These are phyloP conservation scores for Stylonectria norvegica DNA, from an alignment of 2,329 filamentous ascomycete species.

Conservation along the genomic window DNA sequence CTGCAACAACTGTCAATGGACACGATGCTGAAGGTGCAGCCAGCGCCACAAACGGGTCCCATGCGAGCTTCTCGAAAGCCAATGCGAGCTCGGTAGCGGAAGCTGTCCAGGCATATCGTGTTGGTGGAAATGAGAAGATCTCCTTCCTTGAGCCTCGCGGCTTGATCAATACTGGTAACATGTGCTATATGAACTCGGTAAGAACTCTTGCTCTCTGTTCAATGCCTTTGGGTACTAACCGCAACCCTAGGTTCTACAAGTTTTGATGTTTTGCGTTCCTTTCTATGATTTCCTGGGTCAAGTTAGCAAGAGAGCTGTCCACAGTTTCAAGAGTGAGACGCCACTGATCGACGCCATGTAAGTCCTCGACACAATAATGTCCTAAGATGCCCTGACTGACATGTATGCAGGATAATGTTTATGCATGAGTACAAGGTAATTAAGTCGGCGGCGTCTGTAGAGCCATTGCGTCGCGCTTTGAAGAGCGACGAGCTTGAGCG, in stretches of 20 bases:
- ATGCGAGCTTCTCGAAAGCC: constrained; percentile 40
- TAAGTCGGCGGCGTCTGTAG: constrained; percentile 69
- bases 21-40: constrained; percentile 13
- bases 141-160: constrained; percentile 89
- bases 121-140: constrained; percentile 62
- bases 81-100: constrained; percentile 66
- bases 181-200: constrained; percentile 99
- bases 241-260: constrained; percentile 79
- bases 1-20: constrained; percentile 23
- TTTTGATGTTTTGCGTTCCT: constrained; percentile 86
- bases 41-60: constrained; percentile 20
- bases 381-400: neutral
- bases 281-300: constrained; percentile 94
- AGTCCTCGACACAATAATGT: constrained; percentile 35
- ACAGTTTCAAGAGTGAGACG: constrained; percentile 94
- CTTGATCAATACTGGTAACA: constrained; percentile 94
- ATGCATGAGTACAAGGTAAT: constrained; percentile 88
- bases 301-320: constrained; percentile 74
- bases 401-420: constrained; percentile 74
- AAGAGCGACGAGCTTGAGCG: constrained; percentile 83
- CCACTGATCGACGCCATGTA: constrained; percentile 91
- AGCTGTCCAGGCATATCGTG: constrained; percentile 69
- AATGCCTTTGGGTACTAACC: constrained; percentile 31
- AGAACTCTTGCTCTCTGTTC: constrained; percentile 31
- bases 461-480: constrained; percentile 68